Percentiles rank a stretch among this genome's conserved stretches.
These are phyloP conservation scores for Amphibolis antarctica DNA, from an alignment of 106 monocot genomes.

Conservation along the genomic window DNA sequence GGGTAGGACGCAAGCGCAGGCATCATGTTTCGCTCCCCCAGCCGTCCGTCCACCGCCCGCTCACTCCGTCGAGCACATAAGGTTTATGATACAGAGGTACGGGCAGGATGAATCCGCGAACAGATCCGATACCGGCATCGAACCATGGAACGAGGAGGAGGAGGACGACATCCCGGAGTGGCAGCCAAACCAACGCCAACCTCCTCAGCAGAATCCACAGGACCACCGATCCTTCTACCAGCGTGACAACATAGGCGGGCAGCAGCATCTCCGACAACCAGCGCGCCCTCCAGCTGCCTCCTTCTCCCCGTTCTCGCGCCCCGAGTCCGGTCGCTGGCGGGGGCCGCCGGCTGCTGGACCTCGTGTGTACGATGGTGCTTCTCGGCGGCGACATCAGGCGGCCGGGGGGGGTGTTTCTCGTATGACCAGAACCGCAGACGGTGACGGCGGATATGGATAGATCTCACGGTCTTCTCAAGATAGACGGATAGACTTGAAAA, in stretches of 20 bases:
- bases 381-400: too few relatives aligned
- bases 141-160: conserved; percentile 36
- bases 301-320: too few relatives aligned
- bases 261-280: not conserved
- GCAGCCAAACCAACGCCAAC: conserved; percentile 22
- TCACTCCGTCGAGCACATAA: conserved; percentile 38
- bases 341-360: too few relatives aligned
- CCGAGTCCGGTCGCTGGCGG: too few relatives aligned
- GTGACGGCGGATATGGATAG: too few relatives aligned
- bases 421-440: too few relatives aligned
- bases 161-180: conserved; percentile 71
- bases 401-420: too few relatives aligned
- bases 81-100: conserved; percentile 64
- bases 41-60: not conserved
- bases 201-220: conserved; percentile 7
- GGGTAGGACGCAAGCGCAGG: conserved; percentile 34
- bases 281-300: not conserved
- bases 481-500: too few relatives aligned
- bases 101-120: conserved; percentile 27
- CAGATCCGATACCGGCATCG: not conserved
- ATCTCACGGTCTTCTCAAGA: too few relatives aligned
- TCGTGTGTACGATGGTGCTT: too few relatives aligned
- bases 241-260: not conserved
- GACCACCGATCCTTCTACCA: not conserved
- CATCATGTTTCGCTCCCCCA: not conserved